phyloP scores from a whole-genome alignment of 225 moss, liverwort and hornwort species.

The Rhytidiadelphus loreus region DNA sequence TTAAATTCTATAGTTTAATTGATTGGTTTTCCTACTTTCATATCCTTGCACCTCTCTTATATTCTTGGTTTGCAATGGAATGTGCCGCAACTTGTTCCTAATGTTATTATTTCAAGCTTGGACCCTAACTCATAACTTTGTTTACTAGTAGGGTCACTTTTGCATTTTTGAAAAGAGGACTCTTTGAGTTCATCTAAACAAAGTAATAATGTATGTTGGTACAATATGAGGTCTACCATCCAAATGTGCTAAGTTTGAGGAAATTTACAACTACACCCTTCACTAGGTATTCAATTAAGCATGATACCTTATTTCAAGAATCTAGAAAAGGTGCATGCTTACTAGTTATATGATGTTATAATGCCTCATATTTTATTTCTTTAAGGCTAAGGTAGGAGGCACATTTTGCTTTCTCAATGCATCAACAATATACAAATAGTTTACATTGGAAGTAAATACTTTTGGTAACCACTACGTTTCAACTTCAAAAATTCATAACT shows the following conservation, averaged over 20 bases:
- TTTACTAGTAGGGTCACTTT: background rate
- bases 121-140: background rate
- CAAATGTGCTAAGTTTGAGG: rapidly evolving
- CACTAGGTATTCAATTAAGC: background rate
- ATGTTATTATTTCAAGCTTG: background rate
- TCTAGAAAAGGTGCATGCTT: background rate
- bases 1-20: too few relatives aligned
- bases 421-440: background rate
- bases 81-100: background rate
- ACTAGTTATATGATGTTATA: background rate
- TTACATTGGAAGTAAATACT: rapidly evolving
- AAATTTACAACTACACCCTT: background rate
- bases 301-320: background rate
- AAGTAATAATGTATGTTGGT: background rate
- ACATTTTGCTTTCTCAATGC: background rate
- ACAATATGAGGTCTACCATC: background rate
- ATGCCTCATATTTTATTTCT: background rate
- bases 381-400: background rate
- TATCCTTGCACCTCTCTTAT: too few relatives aligned
- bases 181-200: too few relatives aligned
- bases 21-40: too few relatives aligned
- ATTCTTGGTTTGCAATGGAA: background rate
- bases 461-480: rapidly evolving
- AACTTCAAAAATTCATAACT: background rate
- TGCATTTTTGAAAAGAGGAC: too few relatives aligned